Percentiles rank a stretch among this genome's conserved stretches.
Evolutionary conservation across 805 yeast genomes (phyloP).

Genomic region (Saturnispora hagleri): DNA sequence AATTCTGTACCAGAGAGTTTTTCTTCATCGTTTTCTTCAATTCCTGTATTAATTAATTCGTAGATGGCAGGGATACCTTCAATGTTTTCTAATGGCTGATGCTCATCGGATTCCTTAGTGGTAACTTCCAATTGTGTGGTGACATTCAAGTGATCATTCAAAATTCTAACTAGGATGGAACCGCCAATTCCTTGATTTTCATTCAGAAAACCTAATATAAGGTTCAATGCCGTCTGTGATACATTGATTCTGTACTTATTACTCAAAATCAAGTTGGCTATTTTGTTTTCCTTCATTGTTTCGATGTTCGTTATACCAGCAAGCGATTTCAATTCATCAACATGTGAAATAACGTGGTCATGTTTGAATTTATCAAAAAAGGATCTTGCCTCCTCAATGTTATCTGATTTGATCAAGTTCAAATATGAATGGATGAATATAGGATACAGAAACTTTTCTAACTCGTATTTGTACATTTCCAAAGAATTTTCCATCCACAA

Average conservation of each 20-base stretch:
- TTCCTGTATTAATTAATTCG: conserved; percentile 26
- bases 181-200: conserved; percentile 93
- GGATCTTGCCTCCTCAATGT: conserved; percentile 50
- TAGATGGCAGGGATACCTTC: conserved; percentile 44
- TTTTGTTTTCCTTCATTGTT: conserved; percentile 73
- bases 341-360: conserved; percentile 71
- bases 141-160: conserved; percentile 72
- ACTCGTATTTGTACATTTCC: conserved; percentile 85
- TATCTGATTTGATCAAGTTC: conserved; percentile 62
- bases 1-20: conserved; percentile 29
- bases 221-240: conserved; percentile 76
- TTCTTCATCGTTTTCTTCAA: conserved; percentile 14
- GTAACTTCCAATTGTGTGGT: conserved; percentile 31
- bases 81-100: conserved; percentile 27
- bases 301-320: conserved; percentile 70
- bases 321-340: conserved; percentile 62
- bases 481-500: conserved; percentile 88
- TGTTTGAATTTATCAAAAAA: conserved; percentile 67
- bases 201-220: conserved; percentile 76
- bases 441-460: conserved; percentile 78
- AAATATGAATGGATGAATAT: conserved; percentile 84
- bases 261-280: conserved; percentile 65
- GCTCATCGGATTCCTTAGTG: conserved; percentile 40
- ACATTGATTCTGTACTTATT: conserved; percentile 69
- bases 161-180: conserved; percentile 69